These are phyloP conservation scores for Xanthoconium purpureum DNA, from an alignment of 768 basidiomycete genomes.

Conservation along the genomic window DNA sequence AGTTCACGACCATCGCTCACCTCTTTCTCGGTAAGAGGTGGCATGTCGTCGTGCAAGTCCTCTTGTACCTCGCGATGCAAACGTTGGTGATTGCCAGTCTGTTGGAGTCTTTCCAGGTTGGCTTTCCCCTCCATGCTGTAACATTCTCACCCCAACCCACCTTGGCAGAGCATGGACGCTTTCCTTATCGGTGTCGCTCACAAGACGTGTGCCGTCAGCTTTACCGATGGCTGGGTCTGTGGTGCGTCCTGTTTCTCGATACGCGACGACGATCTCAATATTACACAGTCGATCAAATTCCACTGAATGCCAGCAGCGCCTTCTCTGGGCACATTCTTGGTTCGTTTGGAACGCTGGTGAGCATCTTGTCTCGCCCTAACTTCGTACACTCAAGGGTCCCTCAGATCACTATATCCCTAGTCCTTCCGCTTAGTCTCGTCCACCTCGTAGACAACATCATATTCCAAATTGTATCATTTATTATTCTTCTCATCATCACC, in stretches of 20 bases:
- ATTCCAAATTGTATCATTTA: constrained; percentile 23
- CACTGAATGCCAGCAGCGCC: constrained; percentile 5
- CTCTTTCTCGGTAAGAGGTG: constrained; percentile 26
- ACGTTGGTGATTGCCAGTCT: constrained; percentile 23
- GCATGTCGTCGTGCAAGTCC: constrained; percentile 18
- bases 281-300: constrained; percentile 11
- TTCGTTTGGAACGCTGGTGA: constrained; percentile 22
- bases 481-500: constrained; percentile 19
- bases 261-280: background rate
- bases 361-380: background rate
- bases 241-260: constrained; percentile 6
- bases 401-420: constrained; percentile 17
- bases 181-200: constrained; percentile 23
- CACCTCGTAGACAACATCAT: constrained; percentile 25
- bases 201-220: constrained; percentile 26
- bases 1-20: constrained; percentile 26
- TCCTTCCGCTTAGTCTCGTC: constrained; percentile 25
- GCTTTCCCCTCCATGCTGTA: background rate
- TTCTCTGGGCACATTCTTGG: constrained; percentile 24
- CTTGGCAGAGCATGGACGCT: constrained; percentile 20
- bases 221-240: constrained; percentile 21
- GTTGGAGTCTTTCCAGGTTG: constrained; percentile 25
- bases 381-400: background rate
- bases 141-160: background rate
- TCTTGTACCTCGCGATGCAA: constrained; percentile 23